Evolutionary conservation across 176 grass and related monocot genomes (phyloP).

Genomic region (Microstegium vimineum): DNA sequence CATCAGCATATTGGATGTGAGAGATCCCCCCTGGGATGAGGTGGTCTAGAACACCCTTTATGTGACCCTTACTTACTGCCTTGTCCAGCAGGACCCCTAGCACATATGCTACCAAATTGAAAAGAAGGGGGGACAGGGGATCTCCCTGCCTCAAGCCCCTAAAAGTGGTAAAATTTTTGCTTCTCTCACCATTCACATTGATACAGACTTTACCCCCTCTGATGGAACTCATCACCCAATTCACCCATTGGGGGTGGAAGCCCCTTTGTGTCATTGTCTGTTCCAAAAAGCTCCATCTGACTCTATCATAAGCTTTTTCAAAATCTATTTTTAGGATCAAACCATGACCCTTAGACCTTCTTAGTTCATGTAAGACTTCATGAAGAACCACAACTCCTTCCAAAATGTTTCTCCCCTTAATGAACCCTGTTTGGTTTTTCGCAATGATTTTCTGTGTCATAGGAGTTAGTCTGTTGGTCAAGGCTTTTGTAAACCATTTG

Average conservation of each 20-base stretch:
- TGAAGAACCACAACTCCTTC: background rate
- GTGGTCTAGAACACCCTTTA: accelerated
- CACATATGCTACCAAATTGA: too few relatives aligned
- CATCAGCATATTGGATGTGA: background rate
- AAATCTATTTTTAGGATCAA: background rate
- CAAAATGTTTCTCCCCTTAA: background rate
- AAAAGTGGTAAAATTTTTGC: too few relatives aligned
- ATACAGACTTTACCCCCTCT: too few relatives aligned
- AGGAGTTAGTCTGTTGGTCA: accelerated
- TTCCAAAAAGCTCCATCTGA: too few relatives aligned
- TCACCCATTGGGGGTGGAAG: accelerated
- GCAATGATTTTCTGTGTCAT: accelerated
- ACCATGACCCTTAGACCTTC: background rate
- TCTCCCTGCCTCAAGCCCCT: too few relatives aligned
- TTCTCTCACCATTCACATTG: too few relatives aligned
- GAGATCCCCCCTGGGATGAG: accelerated
- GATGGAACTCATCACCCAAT: background rate
- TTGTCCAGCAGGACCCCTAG: too few relatives aligned
- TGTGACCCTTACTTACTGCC: too few relatives aligned
- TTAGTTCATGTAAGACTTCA: background rate
- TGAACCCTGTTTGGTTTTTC: accelerated
- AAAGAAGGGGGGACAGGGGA: too few relatives aligned
- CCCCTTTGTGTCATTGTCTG: accelerated
- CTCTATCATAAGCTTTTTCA: too few relatives aligned
- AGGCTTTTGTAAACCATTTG: accelerated